Base-by-base conservation (phyloP, 2,329 filamentous ascomycete species). In the Boeremia exigua region DNA sequence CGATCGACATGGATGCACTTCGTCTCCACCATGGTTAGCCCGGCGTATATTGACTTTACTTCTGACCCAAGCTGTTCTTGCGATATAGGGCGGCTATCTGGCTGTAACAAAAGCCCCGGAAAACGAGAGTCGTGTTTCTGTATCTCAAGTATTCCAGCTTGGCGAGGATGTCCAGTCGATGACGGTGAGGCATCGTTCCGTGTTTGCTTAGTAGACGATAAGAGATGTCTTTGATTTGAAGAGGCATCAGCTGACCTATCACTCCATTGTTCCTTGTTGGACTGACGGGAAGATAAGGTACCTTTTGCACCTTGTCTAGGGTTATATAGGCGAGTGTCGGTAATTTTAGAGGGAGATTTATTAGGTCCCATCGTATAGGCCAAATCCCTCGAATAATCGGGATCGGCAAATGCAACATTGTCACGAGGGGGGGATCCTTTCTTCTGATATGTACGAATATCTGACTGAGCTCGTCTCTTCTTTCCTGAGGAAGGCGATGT, bases 1-100 rank as follows among this genome's bases (percentile, higher is more conserved):
- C 85, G 86, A 63, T 94, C 90, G 1, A 96, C 88, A 49, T 96
- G 89, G 0, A 96, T 93, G 65, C 92, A 94, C 64, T 95, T 92
- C 23, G 85, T 86, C 70, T 98, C 94, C 0, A 96, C 90, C 86
- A 95, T 91, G 0, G 92, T 88, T 0, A 97, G 76, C 0, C 90
- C 92, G 0, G 88, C 87, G 66, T 96, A 96, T 3, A 95, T 95
- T 0, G 87, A 87, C 54, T 92, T 92, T 0, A 96, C 89, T 66
- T 96, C 92, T 0, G 87, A 86, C 0, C 91, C 85, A 0, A 96
- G 80, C 63, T 96, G 89, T 0, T 92, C 88, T 58, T 91, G 88
- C 0, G 87, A 88, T 7, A 95, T 92, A 0, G 86, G 83, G 0
- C 87, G 77, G 0, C 87, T 90, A 46, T 88, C 83, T 0, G 84